Percentiles rank a stretch among this genome's conserved stretches.
phyloP scores from a whole-genome alignment of 345 rosid species.

The Lumnitzera littorea region DNA sequence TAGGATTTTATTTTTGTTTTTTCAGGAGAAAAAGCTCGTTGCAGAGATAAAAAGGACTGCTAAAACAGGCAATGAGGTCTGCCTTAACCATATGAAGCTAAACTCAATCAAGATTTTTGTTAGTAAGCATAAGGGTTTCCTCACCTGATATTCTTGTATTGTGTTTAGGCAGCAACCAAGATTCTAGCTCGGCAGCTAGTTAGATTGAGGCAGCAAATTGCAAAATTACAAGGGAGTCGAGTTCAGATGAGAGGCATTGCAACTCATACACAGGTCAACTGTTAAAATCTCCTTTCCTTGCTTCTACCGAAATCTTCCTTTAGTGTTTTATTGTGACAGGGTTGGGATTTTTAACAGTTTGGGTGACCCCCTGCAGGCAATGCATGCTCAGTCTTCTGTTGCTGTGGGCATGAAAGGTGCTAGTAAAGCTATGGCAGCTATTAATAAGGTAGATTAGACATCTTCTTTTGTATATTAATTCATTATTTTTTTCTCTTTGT shows the following conservation, averaged over 20 bases:
- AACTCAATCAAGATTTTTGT: not conserved
- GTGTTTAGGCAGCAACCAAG: slow-evolving; percentile 77
- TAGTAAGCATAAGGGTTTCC: not conserved
- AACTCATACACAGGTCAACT: slow-evolving; percentile 84
- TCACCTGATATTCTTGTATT: not conserved
- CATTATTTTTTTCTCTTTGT: not conserved
- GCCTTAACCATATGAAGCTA: slow-evolving; percentile 1
- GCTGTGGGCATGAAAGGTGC: slow-evolving; percentile 93
- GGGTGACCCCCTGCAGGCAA: slow-evolving; percentile 48
- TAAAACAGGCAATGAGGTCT: slow-evolving; percentile 89
- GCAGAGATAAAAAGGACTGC: slow-evolving; percentile 92
- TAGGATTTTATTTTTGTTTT: slow-evolving; percentile 12
- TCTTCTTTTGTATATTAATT: not conserved
- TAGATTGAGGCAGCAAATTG: slow-evolving; percentile 87
- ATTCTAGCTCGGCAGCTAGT: slow-evolving; percentile 75
- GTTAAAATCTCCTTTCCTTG: not conserved
- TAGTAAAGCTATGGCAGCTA: slow-evolving; percentile 78
- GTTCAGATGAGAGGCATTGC: slow-evolving; percentile 99
- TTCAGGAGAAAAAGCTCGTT: slow-evolving; percentile 89
- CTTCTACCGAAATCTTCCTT: not conserved
- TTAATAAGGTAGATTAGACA: slow-evolving; percentile 61
- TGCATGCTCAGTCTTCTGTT: slow-evolving; percentile 89
- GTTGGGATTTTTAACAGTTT: slow-evolving; percentile 10
- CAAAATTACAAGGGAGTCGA: slow-evolving; percentile 86
- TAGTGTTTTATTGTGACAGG: not conserved